phyloP scores from a whole-genome alignment of 2,329 filamentous ascomycete genomes.

The Alternaria dauci region DNA sequence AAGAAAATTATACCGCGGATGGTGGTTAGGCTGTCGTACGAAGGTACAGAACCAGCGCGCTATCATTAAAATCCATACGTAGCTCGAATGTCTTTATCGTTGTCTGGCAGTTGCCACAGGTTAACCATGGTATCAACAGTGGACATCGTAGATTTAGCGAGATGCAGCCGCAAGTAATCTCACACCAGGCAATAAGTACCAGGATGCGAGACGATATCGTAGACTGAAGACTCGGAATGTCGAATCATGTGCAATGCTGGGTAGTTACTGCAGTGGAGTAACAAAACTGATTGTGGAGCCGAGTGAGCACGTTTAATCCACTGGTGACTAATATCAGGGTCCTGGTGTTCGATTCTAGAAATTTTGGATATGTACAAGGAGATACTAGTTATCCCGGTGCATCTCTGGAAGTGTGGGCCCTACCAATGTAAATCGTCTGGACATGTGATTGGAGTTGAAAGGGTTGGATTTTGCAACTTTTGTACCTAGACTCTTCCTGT shows the following conservation, averaged over 20 bases:
- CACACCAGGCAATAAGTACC: background rate
- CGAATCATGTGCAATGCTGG: background rate
- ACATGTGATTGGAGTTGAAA: constrained; percentile 3
- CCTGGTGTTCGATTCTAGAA: background rate
- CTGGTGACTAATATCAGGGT: background rate
- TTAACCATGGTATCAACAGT: constrained; percentile 1
- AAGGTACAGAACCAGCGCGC: background rate
- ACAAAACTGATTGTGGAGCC: background rate
- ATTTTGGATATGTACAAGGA: background rate
- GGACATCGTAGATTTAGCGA: background rate
- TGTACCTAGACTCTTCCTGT: constrained; percentile 8
- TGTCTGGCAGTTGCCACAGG: background rate
- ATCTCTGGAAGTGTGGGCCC: background rate
- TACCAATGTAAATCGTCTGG: constrained; percentile 3
- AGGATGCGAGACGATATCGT: background rate
- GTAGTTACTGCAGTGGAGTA: background rate
- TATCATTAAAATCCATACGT: background rate
- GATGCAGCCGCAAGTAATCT: background rate
- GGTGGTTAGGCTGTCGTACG: background rate
- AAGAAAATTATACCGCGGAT: background rate
- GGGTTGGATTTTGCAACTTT: background rate
- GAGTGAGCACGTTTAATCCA: background rate
- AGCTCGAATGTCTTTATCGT: background rate
- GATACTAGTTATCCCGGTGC: background rate
- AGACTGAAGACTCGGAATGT: background rate